phyloP scores from a whole-genome alignment of 2,329 filamentous ascomycete species.

The Clarireedia monteithiana region DNA sequence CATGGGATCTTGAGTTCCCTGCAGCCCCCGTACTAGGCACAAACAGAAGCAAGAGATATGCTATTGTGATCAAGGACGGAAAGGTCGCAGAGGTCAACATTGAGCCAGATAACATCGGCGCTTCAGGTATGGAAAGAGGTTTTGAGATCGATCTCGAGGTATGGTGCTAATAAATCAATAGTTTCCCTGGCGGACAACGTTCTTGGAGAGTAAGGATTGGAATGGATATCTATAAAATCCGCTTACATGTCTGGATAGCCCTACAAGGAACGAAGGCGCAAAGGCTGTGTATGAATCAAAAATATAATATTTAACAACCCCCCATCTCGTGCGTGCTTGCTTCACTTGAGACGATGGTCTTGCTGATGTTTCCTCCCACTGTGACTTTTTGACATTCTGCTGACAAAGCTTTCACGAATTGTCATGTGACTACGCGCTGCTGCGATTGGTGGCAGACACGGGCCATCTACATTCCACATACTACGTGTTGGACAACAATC shows the following conservation, averaged over 20 bases:
- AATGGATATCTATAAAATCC: not conserved
- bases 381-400: not conserved
- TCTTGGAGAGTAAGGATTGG: slow-evolving; percentile 15
- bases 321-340: too few relatives aligned
- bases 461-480: too few relatives aligned
- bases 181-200: slow-evolving; percentile 31
- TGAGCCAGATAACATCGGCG: slow-evolving; percentile 82
- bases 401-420: not conserved
- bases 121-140: slow-evolving; percentile 35
- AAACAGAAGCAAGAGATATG: slow-evolving; percentile 79
- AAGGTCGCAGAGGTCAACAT: slow-evolving; percentile 77
- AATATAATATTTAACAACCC: not conserved
- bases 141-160: not conserved
- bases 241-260: not conserved
- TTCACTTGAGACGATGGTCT: too few relatives aligned
- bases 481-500: too few relatives aligned
- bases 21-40: slow-evolving; percentile 72
- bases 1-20: slow-evolving; percentile 77
- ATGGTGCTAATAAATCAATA: not conserved
- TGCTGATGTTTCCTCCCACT: too few relatives aligned
- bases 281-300: not conserved
- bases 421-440: too few relatives aligned
- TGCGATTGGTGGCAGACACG: too few relatives aligned
- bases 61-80: slow-evolving; percentile 73
- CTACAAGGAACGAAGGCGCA: not conserved